phyloP scores from a whole-genome alignment of 2,329 filamentous ascomycete genomes.

The Fusarium sp. region DNA sequence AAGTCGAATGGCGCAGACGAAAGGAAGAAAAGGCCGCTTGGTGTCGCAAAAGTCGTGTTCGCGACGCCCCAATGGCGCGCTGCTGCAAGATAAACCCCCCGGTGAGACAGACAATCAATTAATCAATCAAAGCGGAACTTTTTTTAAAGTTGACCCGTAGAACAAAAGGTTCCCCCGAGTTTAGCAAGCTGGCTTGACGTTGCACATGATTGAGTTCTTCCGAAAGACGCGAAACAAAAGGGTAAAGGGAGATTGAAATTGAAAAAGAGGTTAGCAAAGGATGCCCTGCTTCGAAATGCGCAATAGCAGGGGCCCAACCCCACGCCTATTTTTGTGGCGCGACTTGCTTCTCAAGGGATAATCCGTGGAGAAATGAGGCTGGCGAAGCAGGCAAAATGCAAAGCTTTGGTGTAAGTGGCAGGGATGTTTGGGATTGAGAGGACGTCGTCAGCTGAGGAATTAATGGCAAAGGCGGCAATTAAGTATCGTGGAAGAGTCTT shows the following conservation, averaged over 20 bases:
- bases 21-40: neutral
- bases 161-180: conserved; percentile 13
- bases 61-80: conserved; percentile 30
- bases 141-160: conserved; percentile 5
- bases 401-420: conserved; percentile 2
- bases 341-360: conserved; percentile 14
- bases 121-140: neutral
- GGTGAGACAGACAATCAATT: conserved; percentile 2
- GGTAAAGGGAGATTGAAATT: neutral
- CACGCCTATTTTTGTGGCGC: conserved; percentile 38
- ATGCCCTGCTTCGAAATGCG: conserved; percentile 26
- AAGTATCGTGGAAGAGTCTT: neutral
- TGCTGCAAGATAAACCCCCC: conserved; percentile 12
- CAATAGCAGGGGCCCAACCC: conserved; percentile 33
- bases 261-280: neutral
- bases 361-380: conserved; percentile 21
- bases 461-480: neutral
- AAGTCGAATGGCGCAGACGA: conserved; percentile 3
- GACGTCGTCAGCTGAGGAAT: neutral
- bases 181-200: conserved; percentile 31
- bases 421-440: conserved; percentile 8
- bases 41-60: conserved; percentile 33
- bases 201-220: conserved; percentile 34
- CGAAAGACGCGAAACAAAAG: conserved; percentile 2
- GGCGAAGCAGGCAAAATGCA: conserved; percentile 12